Base-by-base conservation (phyloP, 495 filamentous ascomycete species). In the Cladorrhinum samala region DNA sequence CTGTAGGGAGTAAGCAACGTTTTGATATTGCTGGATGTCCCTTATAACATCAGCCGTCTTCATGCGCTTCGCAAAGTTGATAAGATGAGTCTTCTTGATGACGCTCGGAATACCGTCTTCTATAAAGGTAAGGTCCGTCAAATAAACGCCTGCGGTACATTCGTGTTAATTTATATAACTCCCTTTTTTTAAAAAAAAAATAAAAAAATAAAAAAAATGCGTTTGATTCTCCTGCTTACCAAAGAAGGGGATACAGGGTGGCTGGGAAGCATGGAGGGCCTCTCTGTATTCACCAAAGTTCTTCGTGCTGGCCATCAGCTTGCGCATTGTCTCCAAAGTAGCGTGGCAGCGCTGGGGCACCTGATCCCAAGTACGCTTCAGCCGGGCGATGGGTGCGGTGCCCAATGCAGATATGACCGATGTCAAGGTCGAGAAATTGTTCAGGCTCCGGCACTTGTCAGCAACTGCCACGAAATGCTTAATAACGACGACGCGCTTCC, bases 251-350 rank as follows among this genome's bases (percentile, higher is more conserved):
- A 97, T 96, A 70, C 93, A 98, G 30, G 93, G 93, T 24, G 93
- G 93, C 58, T 95, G 94, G 23, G 93, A 91, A 16, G 84, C 80
- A 74, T 95, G 92, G 53, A 98, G 71, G 24, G 89, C 83, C 63
- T 98, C 94, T 58, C 93, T 80, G 67, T 98, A 98, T 70, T 96
- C 91, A 51, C 86, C 87, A 75, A 97, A 98, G 67, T 98, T 98
- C 78, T 95, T 96, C 19, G 90, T 96, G 69, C 89, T 96, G 42
- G 87, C 89, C 92, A 97, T 97, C 46, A 97, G 77, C 50, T 83
- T 84, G 39, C 91, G 89, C 89, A 98, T 94, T 24, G 81, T 83
- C 66, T 97, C 92, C 25, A 97, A 72, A 36, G 88, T 81, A 2
- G 80, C 72, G 51, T 82, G 86, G 9, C 89, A 92, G 52, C 89